Base-by-base conservation (phyloP, 495 filamentous ascomycete genomes). In the Xylaria acuta region DNA sequence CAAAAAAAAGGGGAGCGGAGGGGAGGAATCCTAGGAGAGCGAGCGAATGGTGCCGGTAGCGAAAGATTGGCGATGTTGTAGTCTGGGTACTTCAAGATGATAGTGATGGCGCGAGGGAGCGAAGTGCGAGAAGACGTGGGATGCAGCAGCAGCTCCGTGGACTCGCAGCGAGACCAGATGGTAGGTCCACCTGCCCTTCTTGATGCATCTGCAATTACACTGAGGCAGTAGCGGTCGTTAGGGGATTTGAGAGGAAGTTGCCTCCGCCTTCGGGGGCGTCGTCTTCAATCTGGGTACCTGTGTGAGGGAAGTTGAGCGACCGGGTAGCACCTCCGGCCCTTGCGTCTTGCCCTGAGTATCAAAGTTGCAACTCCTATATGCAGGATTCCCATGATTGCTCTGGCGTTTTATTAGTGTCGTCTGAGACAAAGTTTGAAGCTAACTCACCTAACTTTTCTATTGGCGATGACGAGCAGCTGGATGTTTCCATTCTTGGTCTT, bases 1-100 rank as follows among this genome's bases (percentile, higher is more conserved):
- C 77, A 77, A 79, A 78, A 73, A 64, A 72, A 36, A 56, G 47
- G 40, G 40, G 30, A 22, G 25, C 25, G 32, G 32, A 9, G 8
- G 47, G 54, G 49, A 20, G 22, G 36, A 25, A 9, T 30, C 34
- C 32, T 62, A 62, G 59, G 49, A 64, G 7, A 71, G 16, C 69
- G 59, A 71, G 25, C 58, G 69, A 36, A 40, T 25, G 7, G 22
- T 3, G 18, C 64, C 0, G 20, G 36, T 43, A 32, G 9, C 34
- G 58, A 56, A 70, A 27, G 59, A 64, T 25, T 71, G 69, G 69
- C 22, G 47, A 71, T 71, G 69, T 71, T 71, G 69, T 64, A 40
- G 69, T 71, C 59, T 71, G n/a, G n/a, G n/a, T n/a, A 47, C 58
- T 70, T 34, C 12, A 38, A 51, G 67, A 30, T n/a, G 66, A 32